Evolutionary conservation across 768 basidiomycete species (phyloP).

Genomic region (Rhizopogon vinicolor): DNA sequence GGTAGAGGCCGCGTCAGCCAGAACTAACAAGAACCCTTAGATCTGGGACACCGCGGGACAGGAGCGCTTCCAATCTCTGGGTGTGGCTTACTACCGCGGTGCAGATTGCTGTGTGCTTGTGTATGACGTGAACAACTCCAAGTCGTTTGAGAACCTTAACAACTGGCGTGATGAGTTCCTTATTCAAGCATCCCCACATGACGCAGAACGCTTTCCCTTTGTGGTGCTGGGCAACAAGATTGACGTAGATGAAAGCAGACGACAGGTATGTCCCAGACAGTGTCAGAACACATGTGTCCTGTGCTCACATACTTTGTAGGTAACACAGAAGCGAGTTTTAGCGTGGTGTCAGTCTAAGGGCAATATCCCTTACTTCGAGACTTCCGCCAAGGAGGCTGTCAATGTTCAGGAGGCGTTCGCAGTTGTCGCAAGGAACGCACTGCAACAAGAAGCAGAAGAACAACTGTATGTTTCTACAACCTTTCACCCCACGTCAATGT

Average conservation of each 20-base stretch:
- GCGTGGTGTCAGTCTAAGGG: constrained; percentile 99
- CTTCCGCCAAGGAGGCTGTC: constrained; percentile 99
- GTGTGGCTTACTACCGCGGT: constrained; percentile 98
- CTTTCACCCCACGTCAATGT: constrained; percentile 6
- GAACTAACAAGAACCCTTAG: constrained; percentile 34
- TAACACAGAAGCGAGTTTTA: constrained; percentile 99
- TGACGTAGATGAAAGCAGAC: constrained; percentile 97
- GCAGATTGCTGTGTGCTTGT: constrained; percentile 99
- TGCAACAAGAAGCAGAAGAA: constrained; percentile 96
- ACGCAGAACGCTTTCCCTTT: constrained; percentile 99
- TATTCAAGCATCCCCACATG: constrained; percentile 97
- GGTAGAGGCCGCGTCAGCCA: constrained; percentile 3
- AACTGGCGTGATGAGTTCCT: constrained; percentile 99
- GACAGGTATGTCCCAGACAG: constrained; percentile 60
- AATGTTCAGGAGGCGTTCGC: constrained; percentile 99
- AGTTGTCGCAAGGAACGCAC: constrained; percentile 98
- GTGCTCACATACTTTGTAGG: constrained; percentile 41
- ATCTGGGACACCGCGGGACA: constrained; percentile 99
- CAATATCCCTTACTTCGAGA: constrained; percentile 99
- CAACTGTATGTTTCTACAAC: constrained; percentile 62
- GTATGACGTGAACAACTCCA: constrained; percentile 97
- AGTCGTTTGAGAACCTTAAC: constrained; percentile 98
- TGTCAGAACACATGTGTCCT: background rate
- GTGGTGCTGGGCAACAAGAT: constrained; percentile 99
- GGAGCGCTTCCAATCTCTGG: constrained; percentile 98